These are phyloP conservation scores for Trametes meyenii DNA, from an alignment of 768 basidiomycete species.

Conservation along the genomic window DNA sequence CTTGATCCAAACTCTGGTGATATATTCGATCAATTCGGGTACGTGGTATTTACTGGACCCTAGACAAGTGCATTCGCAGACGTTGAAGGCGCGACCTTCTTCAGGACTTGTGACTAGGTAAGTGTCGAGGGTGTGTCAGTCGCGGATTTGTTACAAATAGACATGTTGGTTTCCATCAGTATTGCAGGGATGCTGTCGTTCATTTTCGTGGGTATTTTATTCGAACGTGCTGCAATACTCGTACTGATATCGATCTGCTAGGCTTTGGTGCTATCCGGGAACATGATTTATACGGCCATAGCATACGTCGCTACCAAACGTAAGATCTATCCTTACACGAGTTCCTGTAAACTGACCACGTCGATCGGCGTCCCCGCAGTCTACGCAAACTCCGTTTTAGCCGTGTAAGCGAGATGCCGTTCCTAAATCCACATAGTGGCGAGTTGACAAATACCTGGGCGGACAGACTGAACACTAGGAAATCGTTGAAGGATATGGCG, in stretches of 20 bases:
- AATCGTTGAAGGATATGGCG: too few species aligned
- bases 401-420: too few species aligned
- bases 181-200: neutral
- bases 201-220: neutral
- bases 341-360: too few species aligned
- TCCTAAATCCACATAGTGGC: too few species aligned
- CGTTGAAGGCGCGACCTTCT: neutral
- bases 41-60: neutral
- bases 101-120: neutral
- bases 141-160: too few species aligned
- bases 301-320: neutral
- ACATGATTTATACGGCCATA: neutral
- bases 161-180: neutral
- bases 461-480: too few species aligned
- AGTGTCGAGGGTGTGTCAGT: neutral
- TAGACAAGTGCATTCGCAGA: neutral
- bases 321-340: neutral
- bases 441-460: too few species aligned
- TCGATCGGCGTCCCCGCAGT: neutral
- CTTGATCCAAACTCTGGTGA: neutral
- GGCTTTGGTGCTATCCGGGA: neutral
- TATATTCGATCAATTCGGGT: conserved; percentile 1
- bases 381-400: conserved; percentile 1
- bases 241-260: neutral
- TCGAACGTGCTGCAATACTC: neutral